phyloP scores from a whole-genome alignment of 2,329 filamentous ascomycete genomes.

The Amesomyces nigricolor region DNA sequence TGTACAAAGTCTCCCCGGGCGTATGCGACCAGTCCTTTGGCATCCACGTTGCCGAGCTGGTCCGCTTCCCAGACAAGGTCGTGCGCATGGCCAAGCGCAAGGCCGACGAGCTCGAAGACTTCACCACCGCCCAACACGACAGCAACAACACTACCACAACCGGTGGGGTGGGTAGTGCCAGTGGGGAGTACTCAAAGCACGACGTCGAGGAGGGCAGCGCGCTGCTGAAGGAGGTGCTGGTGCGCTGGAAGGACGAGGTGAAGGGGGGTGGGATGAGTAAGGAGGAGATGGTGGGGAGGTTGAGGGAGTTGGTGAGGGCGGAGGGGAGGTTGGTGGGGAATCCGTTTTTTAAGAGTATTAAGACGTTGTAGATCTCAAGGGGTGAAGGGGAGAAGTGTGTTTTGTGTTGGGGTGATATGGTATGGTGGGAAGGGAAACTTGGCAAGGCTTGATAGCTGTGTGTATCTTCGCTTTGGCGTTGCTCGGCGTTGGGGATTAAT shows the following conservation, averaged over 20 bases:
- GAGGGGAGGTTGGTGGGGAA: constrained; percentile 61
- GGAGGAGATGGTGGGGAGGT: constrained; percentile 69
- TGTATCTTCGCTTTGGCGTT: neutral
- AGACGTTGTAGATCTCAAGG: constrained; percentile 44
- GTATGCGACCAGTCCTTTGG: constrained; percentile 97
- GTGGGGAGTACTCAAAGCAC: constrained; percentile 64
- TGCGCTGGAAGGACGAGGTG: constrained; percentile 78
- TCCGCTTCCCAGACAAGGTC: constrained; percentile 93
- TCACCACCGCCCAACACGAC: constrained; percentile 62
- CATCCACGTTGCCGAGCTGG: constrained; percentile 95
- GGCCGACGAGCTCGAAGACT: constrained; percentile 96
- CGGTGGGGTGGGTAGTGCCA: constrained; percentile 33
- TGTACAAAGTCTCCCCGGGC: constrained; percentile 94
- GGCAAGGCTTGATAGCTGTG: neutral
- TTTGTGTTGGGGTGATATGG: neutral
- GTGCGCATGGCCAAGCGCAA: constrained; percentile 99
- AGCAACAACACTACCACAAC: constrained; percentile 34
- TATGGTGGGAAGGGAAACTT: neutral
- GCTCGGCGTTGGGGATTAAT: neutral
- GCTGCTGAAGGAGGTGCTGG: constrained; percentile 75
- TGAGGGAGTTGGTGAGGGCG: constrained; percentile 72
- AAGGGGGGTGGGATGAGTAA: constrained; percentile 54
- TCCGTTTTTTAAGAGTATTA: constrained; percentile 65
- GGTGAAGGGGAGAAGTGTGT: neutral
- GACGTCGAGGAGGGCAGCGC: constrained; percentile 86